phyloP scores from a whole-genome alignment of 345 rosid species.

The Populus euphratica region DNA sequence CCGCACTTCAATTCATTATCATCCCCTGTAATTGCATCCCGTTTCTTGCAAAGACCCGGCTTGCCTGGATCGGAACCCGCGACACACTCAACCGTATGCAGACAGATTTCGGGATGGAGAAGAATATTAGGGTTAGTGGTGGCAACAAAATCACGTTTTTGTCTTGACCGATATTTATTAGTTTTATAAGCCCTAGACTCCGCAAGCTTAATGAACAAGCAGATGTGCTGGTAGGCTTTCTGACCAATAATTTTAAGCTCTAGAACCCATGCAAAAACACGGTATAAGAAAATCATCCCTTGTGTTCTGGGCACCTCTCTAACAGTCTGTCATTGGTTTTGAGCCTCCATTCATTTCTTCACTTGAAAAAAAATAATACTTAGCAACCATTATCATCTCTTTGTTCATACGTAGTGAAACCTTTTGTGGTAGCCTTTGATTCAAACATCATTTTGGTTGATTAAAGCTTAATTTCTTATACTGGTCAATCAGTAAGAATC shows the following conservation, averaged over 20 bases:
- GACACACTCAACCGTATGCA: background rate
- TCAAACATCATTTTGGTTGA: background rate
- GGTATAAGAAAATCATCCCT: background rate
- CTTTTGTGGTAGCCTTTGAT: background rate
- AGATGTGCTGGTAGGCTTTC: conserved; percentile 11
- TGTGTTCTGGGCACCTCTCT: background rate
- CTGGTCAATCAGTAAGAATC: too few species aligned
- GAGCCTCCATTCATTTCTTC: background rate
- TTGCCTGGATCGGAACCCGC: background rate
- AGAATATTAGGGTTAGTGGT: too few species aligned
- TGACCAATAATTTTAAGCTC: conserved; percentile 11
- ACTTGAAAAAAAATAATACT: background rate
- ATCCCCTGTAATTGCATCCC: background rate
- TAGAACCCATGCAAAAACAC: background rate
- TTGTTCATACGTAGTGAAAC: background rate
- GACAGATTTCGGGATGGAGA: background rate
- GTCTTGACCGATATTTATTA: too few species aligned
- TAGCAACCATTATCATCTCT: background rate
- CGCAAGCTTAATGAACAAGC: conserved; percentile 20
- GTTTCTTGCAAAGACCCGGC: background rate
- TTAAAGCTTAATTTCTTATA: too few species aligned
- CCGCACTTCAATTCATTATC: background rate
- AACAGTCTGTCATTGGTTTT: conserved; percentile 22
- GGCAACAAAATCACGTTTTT: too few species aligned
- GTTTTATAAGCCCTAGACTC: background rate